A percentile compares a stretch with the other conserved stretches of the same genome.
Conservation (phyloP, 352 stramenopile genomes). For the Globisporangium irregulare region DNA sequence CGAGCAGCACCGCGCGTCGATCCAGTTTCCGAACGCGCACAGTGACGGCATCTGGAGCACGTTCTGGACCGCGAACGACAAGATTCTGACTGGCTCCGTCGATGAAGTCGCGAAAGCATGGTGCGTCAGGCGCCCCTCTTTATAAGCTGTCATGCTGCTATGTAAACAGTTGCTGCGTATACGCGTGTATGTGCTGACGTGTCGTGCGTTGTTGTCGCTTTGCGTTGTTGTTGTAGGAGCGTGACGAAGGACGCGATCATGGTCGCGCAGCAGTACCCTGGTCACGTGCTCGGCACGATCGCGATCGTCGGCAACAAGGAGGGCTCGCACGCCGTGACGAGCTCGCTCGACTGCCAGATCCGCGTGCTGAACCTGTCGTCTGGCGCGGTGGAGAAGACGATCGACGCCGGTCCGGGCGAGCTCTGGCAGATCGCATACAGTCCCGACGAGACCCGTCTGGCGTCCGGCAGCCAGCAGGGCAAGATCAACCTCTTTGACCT, state of each 20-base stretch:
- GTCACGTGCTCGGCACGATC: slow-evolving; percentile 84
- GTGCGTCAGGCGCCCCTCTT: slow-evolving; percentile 23
- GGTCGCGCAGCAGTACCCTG: slow-evolving; percentile 80
- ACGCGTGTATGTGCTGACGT: background rate
- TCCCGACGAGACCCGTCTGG: slow-evolving; percentile 77
- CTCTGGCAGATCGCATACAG: slow-evolving; percentile 87
- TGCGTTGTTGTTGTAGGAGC: slow-evolving; percentile 31
- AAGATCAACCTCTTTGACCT: slow-evolving; percentile 89
- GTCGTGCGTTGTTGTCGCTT: background rate
- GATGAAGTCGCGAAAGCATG: slow-evolving; percentile 87
- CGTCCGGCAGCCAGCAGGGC: slow-evolving; percentile 77
- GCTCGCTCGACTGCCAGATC: slow-evolving; percentile 83
- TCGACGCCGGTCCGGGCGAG: slow-evolving; percentile 83
- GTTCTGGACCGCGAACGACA: slow-evolving; percentile 85
- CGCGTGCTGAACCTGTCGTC: slow-evolving; percentile 73
- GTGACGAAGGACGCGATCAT: slow-evolving; percentile 65
- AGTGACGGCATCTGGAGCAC: slow-evolving; percentile 88
- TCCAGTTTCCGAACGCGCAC: slow-evolving; percentile 82
- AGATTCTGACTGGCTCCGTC: slow-evolving; percentile 86
- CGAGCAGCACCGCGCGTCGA: slow-evolving; percentile 69
- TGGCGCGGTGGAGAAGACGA: slow-evolving; percentile 74
- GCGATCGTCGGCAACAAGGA: slow-evolving; percentile 81
- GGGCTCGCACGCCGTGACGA: slow-evolving; percentile 71
- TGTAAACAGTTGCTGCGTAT: background rate
- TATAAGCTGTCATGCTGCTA: background rate